These are phyloP conservation scores for Talaromyces albobiverticillius DNA, from an alignment of 2,329 filamentous ascomycete genomes.

Conservation along the genomic window DNA sequence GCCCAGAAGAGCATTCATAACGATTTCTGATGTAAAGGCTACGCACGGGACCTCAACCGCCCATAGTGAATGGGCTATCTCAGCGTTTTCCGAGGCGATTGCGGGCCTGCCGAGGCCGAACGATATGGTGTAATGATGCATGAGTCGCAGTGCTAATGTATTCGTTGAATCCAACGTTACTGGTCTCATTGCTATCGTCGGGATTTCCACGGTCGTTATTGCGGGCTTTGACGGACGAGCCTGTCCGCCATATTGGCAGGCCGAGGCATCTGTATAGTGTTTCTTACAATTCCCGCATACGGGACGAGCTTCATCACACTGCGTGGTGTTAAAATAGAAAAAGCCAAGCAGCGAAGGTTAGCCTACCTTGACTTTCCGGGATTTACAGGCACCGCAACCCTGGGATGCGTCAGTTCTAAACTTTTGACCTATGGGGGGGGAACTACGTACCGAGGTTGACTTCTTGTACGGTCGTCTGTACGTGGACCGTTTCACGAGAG, in stretches of 20 bases:
- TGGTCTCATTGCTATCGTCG: slow-evolving; percentile 1
- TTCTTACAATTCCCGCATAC: slow-evolving; percentile 11
- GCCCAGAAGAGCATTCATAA: slow-evolving; percentile 10
- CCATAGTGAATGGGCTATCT: slow-evolving; percentile 2
- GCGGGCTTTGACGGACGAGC: neutral
- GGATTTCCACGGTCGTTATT: neutral
- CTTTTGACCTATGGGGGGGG: neutral
- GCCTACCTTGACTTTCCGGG: slow-evolving; percentile 11
- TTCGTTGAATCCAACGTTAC: slow-evolving; percentile 6
- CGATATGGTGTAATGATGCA: slow-evolving; percentile 13
- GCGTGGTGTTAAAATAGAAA: no score
- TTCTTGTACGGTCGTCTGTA: slow-evolving; percentile 10
- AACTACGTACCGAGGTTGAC: slow-evolving; percentile 4
- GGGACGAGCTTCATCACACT: slow-evolving; percentile 13
- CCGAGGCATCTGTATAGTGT: slow-evolving; percentile 2
- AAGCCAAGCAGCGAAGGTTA: neutral
- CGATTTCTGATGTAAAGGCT: slow-evolving; percentile 10
- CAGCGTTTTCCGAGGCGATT: neutral
- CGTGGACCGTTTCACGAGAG: neutral
- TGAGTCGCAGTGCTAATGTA: slow-evolving; percentile 6
- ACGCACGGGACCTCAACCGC: slow-evolving; percentile 8
- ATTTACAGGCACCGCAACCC: slow-evolving; percentile 11
- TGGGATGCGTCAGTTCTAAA: neutral
- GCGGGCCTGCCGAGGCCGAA: neutral
- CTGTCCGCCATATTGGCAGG: slow-evolving; percentile 4